Evolutionary conservation across 2,329 filamentous ascomycete genomes (phyloP).

Genomic region (Talaromyces islandicus): DNA sequence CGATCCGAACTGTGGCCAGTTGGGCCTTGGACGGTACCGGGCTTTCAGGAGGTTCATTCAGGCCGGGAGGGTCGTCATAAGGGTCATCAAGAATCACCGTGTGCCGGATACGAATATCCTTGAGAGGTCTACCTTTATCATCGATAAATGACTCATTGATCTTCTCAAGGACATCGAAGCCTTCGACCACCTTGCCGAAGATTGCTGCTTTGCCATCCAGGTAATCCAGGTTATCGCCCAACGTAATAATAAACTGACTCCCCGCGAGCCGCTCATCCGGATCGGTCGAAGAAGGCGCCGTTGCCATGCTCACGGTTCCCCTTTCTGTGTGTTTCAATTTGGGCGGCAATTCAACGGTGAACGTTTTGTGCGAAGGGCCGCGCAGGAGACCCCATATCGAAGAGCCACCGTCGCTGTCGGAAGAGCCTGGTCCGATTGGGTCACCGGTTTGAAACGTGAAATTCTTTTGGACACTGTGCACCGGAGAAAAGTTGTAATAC

Average conservation of each 20-base stretch:
- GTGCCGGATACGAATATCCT: constrained; percentile 92
- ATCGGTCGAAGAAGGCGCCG: constrained; percentile 67
- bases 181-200: constrained; percentile 92
- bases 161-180: constrained; percentile 88
- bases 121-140: constrained; percentile 75
- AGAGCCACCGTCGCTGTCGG: constrained; percentile 82
- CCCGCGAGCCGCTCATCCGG: constrained; percentile 76
- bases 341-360: constrained; percentile 75
- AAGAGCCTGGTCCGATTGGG: constrained; percentile 77
- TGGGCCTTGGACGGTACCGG: constrained; percentile 79
- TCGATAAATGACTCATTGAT: constrained; percentile 88
- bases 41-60: constrained; percentile 72
- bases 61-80: constrained; percentile 70
- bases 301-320: constrained; percentile 97
- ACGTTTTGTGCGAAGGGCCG: constrained; percentile 65
- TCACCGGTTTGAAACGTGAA: constrained; percentile 97
- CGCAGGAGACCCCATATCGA: constrained; percentile 86
- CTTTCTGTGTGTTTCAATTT: constrained; percentile 84
- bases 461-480: constrained; percentile 87
- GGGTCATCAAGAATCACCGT: constrained; percentile 90
- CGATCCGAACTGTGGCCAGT: constrained; percentile 84
- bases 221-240: constrained; percentile 83
- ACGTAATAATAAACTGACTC: constrained; percentile 89
- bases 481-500: constrained; percentile 96
- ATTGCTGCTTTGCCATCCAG: constrained; percentile 90